Evolutionary conservation across 2,329 filamentous ascomycete genomes (phyloP).

Genomic region (Aspergillus viridinutans): DNA sequence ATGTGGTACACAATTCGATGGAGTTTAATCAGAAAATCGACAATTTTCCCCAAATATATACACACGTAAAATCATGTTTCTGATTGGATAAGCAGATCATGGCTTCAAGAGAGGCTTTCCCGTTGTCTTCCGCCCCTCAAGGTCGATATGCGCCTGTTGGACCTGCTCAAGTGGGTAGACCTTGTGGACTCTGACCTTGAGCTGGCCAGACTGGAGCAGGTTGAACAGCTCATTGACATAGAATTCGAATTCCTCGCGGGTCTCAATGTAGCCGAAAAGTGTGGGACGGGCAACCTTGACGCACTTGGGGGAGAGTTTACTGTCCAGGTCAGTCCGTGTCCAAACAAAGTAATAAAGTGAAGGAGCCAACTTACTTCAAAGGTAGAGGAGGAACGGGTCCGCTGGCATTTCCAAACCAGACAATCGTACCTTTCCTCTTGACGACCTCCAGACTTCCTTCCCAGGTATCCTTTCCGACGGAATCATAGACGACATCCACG

Average conservation of each 20-base stretch:
- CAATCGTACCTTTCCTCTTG: conserved; percentile 70
- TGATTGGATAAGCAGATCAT: conserved; percentile 24
- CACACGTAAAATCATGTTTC: not conserved
- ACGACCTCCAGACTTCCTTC: conserved; percentile 71
- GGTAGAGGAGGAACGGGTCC: conserved; percentile 70
- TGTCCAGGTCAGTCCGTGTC: conserved; percentile 10
- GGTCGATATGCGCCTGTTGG: conserved; percentile 67
- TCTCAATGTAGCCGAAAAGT: conserved; percentile 66
- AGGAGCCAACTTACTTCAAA: conserved; percentile 49
- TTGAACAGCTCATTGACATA: conserved; percentile 71
- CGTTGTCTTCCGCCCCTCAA: conserved; percentile 76
- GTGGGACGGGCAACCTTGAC: conserved; percentile 70
- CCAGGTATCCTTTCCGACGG: conserved; percentile 80
- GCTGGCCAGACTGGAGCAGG: conserved; percentile 63
- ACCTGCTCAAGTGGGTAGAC: conserved; percentile 72
- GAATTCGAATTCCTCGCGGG: conserved; percentile 64
- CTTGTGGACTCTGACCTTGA: conserved; percentile 71
- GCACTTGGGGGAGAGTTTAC: conserved; percentile 65
- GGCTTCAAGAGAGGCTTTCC: conserved; percentile 77
- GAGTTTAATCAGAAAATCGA: not conserved
- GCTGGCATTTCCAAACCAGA: conserved; percentile 77
- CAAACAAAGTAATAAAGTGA: conserved; percentile 24
- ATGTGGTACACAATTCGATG: not conserved
- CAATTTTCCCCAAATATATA: not conserved
- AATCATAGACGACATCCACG: conserved; percentile 75